Evolutionary conservation across 495 filamentous ascomycete genomes (phyloP).

Genomic region (Arthonia radiata): DNA sequence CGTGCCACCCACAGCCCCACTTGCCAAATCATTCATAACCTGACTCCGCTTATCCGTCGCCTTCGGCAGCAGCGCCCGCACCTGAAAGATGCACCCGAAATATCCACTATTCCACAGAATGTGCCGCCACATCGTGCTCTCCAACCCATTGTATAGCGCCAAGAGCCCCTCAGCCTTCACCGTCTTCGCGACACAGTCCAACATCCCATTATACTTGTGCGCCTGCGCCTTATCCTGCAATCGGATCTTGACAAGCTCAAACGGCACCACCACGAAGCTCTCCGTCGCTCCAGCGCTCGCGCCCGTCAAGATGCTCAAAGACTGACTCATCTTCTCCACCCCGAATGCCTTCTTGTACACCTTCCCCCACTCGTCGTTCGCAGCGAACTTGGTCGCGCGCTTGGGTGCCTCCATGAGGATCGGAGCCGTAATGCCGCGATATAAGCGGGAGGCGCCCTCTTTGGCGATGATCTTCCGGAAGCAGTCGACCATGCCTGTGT

Average conservation of each 20-base stretch:
- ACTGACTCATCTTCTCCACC: conserved; percentile 64
- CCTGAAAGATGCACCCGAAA: conserved; percentile 95
- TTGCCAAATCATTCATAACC: conserved; percentile 65
- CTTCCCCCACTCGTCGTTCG: conserved; percentile 92
- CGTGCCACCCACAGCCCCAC: conserved; percentile 69
- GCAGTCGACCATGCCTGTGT: conserved; percentile 95
- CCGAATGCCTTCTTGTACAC: conserved; percentile 73
- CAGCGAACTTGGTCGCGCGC: conserved; percentile 90
- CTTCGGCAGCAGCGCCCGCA: conserved; percentile 57
- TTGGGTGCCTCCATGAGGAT: conserved; percentile 98
- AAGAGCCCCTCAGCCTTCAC: conserved; percentile 60
- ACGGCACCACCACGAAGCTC: conserved; percentile 82
- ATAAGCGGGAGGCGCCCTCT: conserved; percentile 76
- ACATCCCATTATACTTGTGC: conserved; percentile 73
- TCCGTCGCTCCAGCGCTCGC: conserved; percentile 90
- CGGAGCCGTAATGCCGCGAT: conserved; percentile 85
- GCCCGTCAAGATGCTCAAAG: conserved; percentile 71
- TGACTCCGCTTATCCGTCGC: conserved; percentile 55
- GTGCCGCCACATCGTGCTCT: conserved; percentile 91
- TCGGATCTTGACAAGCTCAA: conserved; percentile 89
- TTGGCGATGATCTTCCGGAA: conserved; percentile 86
- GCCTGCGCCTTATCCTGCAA: conserved; percentile 90
- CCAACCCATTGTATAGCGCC: conserved; percentile 87
- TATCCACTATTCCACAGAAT: conserved; percentile 94
- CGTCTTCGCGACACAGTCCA: conserved; percentile 77